Percentiles rank a stretch among this genome's conserved stretches.
phyloP scores from a whole-genome alignment of 441 rosid genomes.

The Croton setiger region DNA sequence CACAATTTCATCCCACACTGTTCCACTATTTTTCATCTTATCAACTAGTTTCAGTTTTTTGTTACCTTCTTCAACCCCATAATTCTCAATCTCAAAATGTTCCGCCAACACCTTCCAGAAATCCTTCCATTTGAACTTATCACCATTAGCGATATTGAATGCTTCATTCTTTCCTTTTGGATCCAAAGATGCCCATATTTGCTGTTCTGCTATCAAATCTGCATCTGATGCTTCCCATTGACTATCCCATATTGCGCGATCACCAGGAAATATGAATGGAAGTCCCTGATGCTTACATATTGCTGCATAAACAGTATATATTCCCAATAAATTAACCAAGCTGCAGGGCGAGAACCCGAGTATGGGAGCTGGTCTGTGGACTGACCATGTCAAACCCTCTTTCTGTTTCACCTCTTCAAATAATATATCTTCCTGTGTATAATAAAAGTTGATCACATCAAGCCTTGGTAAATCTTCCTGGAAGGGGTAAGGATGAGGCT shows the following conservation, averaged over 20 bases:
- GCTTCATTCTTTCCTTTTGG: background rate
- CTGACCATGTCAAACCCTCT: background rate
- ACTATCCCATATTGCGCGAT: background rate
- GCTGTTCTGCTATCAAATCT: background rate
- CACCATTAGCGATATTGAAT: background rate
- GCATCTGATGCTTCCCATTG: background rate
- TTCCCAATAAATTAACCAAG: background rate
- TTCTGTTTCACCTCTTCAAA: background rate
- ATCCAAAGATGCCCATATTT: background rate
- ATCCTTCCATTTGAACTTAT: background rate
- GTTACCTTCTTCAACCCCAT: background rate
- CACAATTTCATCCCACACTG: background rate
- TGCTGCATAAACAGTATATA: background rate
- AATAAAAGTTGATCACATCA: background rate
- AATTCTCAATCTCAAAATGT: background rate
- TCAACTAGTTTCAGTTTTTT: background rate
- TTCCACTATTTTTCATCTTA: background rate
- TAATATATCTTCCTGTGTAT: background rate
- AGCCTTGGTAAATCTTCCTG: background rate
- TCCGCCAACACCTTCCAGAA: background rate
- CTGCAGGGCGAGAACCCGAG: background rate
- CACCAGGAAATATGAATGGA: background rate
- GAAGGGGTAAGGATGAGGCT: background rate
- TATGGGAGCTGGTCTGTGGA: background rate
- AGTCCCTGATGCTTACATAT: background rate